Percentiles rank a stretch among this genome's conserved stretches.
phyloP scores from a whole-genome alignment of 108 stramenopile genomes.

The Cyclotella baltica region DNA sequence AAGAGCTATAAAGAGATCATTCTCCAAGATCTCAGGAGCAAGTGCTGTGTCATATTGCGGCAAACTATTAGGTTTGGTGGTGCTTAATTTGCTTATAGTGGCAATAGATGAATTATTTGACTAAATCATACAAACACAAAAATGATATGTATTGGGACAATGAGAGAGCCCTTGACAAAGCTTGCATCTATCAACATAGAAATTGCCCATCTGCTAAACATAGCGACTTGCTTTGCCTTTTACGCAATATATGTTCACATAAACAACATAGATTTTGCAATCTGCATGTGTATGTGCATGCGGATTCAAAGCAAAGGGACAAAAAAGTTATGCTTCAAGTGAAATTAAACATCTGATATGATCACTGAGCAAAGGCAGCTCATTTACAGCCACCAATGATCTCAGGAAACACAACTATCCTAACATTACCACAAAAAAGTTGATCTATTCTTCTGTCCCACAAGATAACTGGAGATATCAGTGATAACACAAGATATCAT shows the following conservation, averaged over 20 bases:
- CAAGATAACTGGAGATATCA: not conserved
- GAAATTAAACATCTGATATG: not conserved
- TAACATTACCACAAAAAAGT: no score
- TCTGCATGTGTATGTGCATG: not conserved
- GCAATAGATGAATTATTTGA: not conserved
- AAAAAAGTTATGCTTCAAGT: not conserved
- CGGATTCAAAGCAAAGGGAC: not conserved
- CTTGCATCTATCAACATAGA: not conserved
- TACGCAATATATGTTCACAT: not conserved
- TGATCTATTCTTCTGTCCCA: no score
- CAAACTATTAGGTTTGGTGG: not conserved
- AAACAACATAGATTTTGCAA: not conserved
- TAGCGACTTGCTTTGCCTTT: not conserved
- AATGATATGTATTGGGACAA: not conserved
- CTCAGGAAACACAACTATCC: not conserved
- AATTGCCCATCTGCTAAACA: not conserved
- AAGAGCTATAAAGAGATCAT: no score
- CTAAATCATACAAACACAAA: no score
- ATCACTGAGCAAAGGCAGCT: not conserved
- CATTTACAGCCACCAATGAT: not conserved
- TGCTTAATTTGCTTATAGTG: not conserved
- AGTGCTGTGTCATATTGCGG: no score
- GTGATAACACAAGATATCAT: not conserved
- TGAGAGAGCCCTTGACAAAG: not conserved
- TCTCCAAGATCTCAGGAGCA: no score